A percentile compares a stretch with the other conserved stretches of the same genome.
These are phyloP conservation scores for Phoma sp. DNA, from an alignment of 2,329 filamentous ascomycete genomes.

Conservation along the genomic window DNA sequence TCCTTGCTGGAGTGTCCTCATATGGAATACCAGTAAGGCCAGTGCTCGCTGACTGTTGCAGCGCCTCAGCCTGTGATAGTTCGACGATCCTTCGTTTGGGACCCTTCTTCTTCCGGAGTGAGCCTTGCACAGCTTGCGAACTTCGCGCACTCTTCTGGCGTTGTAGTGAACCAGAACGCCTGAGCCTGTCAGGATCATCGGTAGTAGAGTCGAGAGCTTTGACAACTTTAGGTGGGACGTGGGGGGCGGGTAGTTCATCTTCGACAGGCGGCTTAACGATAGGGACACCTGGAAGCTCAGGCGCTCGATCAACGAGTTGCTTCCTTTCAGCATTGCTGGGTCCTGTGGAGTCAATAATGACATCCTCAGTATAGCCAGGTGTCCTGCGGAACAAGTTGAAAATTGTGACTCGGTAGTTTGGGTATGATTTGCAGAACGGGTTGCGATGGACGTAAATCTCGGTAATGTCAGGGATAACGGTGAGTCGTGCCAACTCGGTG, in stretches of 20 bases:
- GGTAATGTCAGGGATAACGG: slow-evolving; percentile 86
- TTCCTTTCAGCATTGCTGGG: slow-evolving; percentile 88
- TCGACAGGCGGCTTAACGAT: slow-evolving; percentile 74
- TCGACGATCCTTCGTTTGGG: slow-evolving; percentile 66
- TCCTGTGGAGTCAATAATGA: slow-evolving; percentile 83
- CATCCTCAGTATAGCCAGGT: slow-evolving; percentile 88
- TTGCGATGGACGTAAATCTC: slow-evolving; percentile 95
- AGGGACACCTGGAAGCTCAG: slow-evolving; percentile 77
- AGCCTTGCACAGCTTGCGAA: slow-evolving; percentile 48
- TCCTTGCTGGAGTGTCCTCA: slow-evolving; percentile 27
- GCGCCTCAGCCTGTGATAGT: slow-evolving; percentile 57
- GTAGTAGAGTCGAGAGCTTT: slow-evolving; percentile 34
- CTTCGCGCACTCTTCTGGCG: slow-evolving; percentile 46
- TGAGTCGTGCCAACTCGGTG: slow-evolving; percentile 86
- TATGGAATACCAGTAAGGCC: slow-evolving; percentile 41
- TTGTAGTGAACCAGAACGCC: slow-evolving; percentile 40
- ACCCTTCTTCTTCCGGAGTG: slow-evolving; percentile 66
- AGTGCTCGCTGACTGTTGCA: slow-evolving; percentile 36
- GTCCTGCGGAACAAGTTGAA: slow-evolving; percentile 95
- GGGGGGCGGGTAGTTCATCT: slow-evolving; percentile 65
- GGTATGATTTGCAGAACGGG: slow-evolving; percentile 86
- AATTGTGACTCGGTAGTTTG: slow-evolving; percentile 84
- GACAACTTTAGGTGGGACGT: slow-evolving; percentile 64
- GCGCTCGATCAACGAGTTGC: slow-evolving; percentile 80
- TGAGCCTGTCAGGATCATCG: slow-evolving; percentile 26